Evolutionary conservation across 2,329 filamentous ascomycete species (phyloP), one percentile per base, ranked within the genome.

Genomic region (Ophiostoma montium): DNA sequence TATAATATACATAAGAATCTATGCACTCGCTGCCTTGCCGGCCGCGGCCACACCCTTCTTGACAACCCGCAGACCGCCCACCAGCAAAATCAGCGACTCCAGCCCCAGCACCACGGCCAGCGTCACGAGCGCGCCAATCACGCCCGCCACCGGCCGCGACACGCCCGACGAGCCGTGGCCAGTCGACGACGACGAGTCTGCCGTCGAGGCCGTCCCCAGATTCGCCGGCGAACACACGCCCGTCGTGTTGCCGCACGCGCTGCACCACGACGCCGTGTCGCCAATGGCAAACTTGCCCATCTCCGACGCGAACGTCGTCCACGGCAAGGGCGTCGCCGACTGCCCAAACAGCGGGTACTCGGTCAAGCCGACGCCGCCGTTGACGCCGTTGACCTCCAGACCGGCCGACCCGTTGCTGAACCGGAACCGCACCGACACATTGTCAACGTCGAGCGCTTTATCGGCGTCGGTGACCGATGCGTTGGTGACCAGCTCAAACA

Each of bases 91-190:
- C 13, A 70, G 58, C 10, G 61, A 67, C 59, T 72, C 65, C 18
- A 70, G 35, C 13, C 64, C 67, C 36, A 74, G 62, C 15, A 76
- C 65, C 11, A 74, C 70, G 10, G 67, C 66, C 5, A 78, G 62
- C 0, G 74, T 75, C 35, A 84, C 70, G 55, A 88, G 63, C 39
- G 87, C 85, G 41, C 86, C 81, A 46, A 94, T 88, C 5, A 90
- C 86, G 47, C 87, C 86, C 0, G 85, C 86, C n/a, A 89, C 78
- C 6, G 77, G 72, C 35, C 71, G 76, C 46, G 81, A 83, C 27
- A 94, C 70, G 9, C 75, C 72, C 18, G 54, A 54, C 16, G 56
- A 52, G n/a, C 59, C 59, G 21, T 57, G 31, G 33, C 33, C 13
- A 18, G 19, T 35, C n/a, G 21, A 55, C 13, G 53, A 47, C 0